phyloP scores from a whole-genome alignment of 208 protist species.

The Trypanosoma theileri region DNA sequence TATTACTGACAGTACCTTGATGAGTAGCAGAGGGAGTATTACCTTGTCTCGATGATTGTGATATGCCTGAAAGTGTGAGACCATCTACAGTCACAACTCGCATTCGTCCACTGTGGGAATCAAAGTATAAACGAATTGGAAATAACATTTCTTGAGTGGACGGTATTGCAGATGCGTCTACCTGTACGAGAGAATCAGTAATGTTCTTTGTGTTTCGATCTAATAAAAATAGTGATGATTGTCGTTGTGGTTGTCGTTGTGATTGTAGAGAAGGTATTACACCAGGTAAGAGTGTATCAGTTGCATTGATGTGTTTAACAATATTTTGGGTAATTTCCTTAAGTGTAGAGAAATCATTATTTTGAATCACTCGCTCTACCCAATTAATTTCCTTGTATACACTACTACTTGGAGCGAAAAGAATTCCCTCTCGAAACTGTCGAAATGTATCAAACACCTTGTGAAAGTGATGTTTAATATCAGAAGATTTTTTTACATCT shows the following conservation, averaged over 20 bases:
- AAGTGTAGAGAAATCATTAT: conserved; percentile 5
- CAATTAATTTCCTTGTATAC: conserved; percentile 13
- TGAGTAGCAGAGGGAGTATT: too few relatives aligned
- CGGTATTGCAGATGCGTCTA: background rate
- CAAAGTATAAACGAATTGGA: conserved; percentile 18
- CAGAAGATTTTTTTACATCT: too few relatives aligned
- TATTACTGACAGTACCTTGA: too few relatives aligned
- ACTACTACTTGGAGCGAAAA: conserved; percentile 7
- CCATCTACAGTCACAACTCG: conserved; percentile 11
- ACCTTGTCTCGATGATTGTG: background rate
- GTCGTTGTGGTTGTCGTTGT: too few relatives aligned
- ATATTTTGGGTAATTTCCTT: conserved; percentile 7
- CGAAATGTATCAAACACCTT: background rate
- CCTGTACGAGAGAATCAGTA: background rate
- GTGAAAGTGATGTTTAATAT: too few relatives aligned
- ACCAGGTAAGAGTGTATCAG: background rate
- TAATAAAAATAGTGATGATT: too few relatives aligned
- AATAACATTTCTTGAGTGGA: background rate
- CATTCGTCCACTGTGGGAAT: background rate
- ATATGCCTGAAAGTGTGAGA: background rate
- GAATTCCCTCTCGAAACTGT: background rate
- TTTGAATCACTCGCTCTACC: conserved; percentile 14
- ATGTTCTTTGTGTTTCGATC: background rate
- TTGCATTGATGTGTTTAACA: background rate
- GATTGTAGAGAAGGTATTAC: too few relatives aligned